Base-by-base conservation (phyloP, 2,329 filamentous ascomycete species). In the Thelonectria olida region DNA sequence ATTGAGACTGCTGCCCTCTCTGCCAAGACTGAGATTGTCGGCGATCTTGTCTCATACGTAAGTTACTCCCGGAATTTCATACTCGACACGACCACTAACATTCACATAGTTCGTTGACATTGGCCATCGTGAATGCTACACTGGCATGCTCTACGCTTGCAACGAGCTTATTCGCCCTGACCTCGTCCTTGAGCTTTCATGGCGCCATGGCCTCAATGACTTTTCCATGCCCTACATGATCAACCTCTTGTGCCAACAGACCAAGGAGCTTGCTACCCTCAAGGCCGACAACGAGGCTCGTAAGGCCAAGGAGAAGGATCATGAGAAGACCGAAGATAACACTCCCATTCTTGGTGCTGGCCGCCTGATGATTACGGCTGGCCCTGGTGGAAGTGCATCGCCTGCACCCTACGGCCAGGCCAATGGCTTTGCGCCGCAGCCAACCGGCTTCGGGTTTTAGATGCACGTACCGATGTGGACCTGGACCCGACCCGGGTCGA, bases 161-260 rank as follows among this genome's bases (percentile, higher is more conserved):
- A 97, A 99, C 80, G 96, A 98, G 61, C 90, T 99, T 64, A 94
- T 99, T 70, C 92, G 93, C 17, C 91, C 96, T 4, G 93, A 98
- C 74, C 84, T 96, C 53, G 91, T 99, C 61, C 88, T 99, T 78
- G 96, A 99, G 82, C 87, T 99, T 59, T 98, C 96, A 61, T 99
- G 96, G 96, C 95, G 96, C 71, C 86, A 97, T 76, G 93, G 93
- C 62, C 90, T 99, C 38, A 89, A 90, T 72, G 96, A 99, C 82
- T 99, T 97, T 81, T 97, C 94, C 48, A 99, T 99, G 96, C 96
- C 96, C 17, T 99, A 97, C 85, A 96, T 99, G 93, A 98, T 99
- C 87, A 99, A 98, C 83, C 91, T 96, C 83, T 85, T 99, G 66
- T 88, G 90, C 70, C 93, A 97, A 79, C 94, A 98, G 81, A 93